Evolutionary conservation across 1,284 basidiomycete genomes (phyloP), one percentile per base, ranked within the genome.

Genomic region (Malassezia vespertilionis): DNA sequence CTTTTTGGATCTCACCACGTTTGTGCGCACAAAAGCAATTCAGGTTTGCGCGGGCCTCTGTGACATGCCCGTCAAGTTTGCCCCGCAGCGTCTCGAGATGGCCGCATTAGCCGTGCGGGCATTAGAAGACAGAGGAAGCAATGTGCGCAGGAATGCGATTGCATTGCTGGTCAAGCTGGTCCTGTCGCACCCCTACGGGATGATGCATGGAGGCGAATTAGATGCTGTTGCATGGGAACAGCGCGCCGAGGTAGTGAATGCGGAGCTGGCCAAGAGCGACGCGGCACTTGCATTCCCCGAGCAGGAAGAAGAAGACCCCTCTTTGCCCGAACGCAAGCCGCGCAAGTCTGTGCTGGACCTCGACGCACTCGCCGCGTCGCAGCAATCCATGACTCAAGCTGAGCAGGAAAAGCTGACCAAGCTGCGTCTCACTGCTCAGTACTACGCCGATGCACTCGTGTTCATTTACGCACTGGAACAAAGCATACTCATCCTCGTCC

Each of bases 1-100:
- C 17, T 83, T 83, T 58, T 78, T 91, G 49, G 93, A 97, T 70
- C 73, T 84, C 14, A 87, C 86, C 49, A 84, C 82, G 17, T 96
- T 89, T 71, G 90, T 97, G 24, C 83, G 90, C 38, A 79, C 81
- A 48, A 93, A 89, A 69, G 84, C 89, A 22, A 78, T 95, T 48
- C 72, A 77, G 4, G 85, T 86, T 0, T 75, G 91, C 44, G 76
- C 78, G 24, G 82, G 81, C 66, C 77, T 79, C 3, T 76, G 78
- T 72, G 78, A 80, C 21, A 76, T 91, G 9, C 80, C 78, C 10
- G 77, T 78, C 61, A 89, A 86, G 64, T 89, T 88, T 72, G 86
- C 88, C 0, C 84, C 88, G 66, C 83, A 91, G 58, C 79, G 90
- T 0, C 75, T 86, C 22, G 75, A 77, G 17, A 80, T 91, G 45